Base-by-base conservation (phyloP, 208 protist genomes). In the Acanthamoeba royreba region DNA sequence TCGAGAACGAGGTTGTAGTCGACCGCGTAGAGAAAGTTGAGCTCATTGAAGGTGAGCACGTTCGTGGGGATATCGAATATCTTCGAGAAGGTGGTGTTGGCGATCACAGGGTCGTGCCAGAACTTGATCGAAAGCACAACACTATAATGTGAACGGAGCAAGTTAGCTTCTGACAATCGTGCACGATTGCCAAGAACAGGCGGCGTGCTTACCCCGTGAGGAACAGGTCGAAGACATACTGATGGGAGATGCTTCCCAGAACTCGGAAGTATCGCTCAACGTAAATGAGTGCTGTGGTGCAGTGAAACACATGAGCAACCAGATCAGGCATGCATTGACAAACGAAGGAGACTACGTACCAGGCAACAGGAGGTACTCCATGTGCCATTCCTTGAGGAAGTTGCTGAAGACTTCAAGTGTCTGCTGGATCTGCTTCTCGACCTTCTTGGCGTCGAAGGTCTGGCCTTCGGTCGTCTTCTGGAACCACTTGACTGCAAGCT, bases 371-470 rank as follows among this genome's bases (percentile, higher is more conserved):
- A 91, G 40, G 85, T 91, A 91, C 33, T 91, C 85, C 85, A 91
- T 91, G 49, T 69, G 85, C 85, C 85, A 91, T 28, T 91, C 85
- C 85, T 91, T 91, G 45, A 91, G 52, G 85, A 91, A 91, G 85
- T 91, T 91, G 42, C 25, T 45, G 55, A 91, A 91, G 40, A 91
- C 85, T 35, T 91, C 85, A 22, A 91, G 85, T 13, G 85, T 91
- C 55, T 91, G 85, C n/a, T 91, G 85, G 49, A 91, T 91, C 85
- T 91, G 85, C 85, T 91, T 91, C 52, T 91, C 85, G 7, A 91
- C 85, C 85, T 91, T 91, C 85, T 69, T 91, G 53, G 85, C 85
- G 85, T 91, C 85, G 40, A 74, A 91, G 52, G 35, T 47, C 49
- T 63, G 85, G 52, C 85, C 85, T 52, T 91, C 85, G 35, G 53